Conservation (phyloP, 805 yeast genomes). For the Saccharomycopsis javanensis region DNA sequence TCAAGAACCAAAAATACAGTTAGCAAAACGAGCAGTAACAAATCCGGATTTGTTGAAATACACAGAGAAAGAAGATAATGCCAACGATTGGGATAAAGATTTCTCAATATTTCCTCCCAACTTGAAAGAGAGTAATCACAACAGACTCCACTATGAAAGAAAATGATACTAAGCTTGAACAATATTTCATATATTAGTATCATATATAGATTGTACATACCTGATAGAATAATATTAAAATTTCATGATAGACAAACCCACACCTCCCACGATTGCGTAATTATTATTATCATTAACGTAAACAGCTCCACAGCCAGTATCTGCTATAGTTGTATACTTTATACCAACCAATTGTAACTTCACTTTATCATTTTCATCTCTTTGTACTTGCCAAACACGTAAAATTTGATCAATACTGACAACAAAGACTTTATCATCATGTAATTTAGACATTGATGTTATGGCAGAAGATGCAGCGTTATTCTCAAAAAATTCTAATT, state of each 20-base stretch:
- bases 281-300: constrained; percentile 23
- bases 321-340: constrained; percentile 75
- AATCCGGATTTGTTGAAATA: constrained; percentile 8
- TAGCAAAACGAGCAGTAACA: neutral
- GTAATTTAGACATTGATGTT: constrained; percentile 44
- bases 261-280: constrained; percentile 55
- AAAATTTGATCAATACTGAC: constrained; percentile 81
- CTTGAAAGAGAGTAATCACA: neutral
- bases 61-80: constrained; percentile 9
- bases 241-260: constrained; percentile 59
- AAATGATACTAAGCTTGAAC: neutral
- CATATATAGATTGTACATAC: neutral
- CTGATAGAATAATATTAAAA: constrained; percentile 5
- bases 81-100: constrained; percentile 17
- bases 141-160: neutral
- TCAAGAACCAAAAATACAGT: neutral
- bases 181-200: neutral
- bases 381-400: constrained; percentile 48
- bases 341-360: constrained; percentile 29
- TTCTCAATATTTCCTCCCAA: constrained; percentile 3
- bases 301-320: constrained; percentile 64
- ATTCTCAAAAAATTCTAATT: constrained; percentile 22
- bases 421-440: constrained; percentile 34
- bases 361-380: constrained; percentile 10
- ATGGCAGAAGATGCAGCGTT: constrained; percentile 83